phyloP scores from a whole-genome alignment of 2,329 filamentous ascomycete species.

The Colletotrichum caudatum region DNA sequence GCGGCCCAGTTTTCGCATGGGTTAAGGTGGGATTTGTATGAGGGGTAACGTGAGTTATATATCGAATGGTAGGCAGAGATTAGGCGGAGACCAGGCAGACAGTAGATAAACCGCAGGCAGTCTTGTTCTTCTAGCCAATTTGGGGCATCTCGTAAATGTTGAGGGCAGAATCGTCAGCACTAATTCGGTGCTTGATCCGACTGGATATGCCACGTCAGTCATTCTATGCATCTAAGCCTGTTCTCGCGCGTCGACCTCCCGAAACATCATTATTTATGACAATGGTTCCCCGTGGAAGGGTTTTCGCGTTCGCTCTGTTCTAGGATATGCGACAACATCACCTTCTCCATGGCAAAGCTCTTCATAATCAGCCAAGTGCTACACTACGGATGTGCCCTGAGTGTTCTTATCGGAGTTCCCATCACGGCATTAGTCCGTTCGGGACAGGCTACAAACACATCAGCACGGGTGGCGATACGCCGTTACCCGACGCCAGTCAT shows the following conservation, averaged over 20 bases:
- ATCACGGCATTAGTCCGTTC: background rate
- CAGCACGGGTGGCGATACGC: background rate
- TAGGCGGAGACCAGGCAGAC: too few relatives aligned
- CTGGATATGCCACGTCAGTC: background rate
- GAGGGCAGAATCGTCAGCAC: conserved; percentile 10
- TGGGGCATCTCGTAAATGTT: conserved; percentile 12
- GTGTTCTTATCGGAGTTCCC: background rate
- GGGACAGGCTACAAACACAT: background rate
- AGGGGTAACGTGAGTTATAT: too few relatives aligned
- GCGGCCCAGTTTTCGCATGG: too few relatives aligned
- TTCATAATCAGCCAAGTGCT: conserved; percentile 6
- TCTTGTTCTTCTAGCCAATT: background rate
- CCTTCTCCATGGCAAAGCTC: background rate
- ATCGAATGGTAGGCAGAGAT: too few relatives aligned
- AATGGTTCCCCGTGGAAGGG: accelerated
- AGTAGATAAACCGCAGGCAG: too few relatives aligned
- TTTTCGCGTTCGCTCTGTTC: background rate
- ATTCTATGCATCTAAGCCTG: background rate
- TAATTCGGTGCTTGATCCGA: background rate
- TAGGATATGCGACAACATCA: too few relatives aligned
- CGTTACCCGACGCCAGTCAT: background rate
- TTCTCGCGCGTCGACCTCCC: background rate
- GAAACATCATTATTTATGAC: background rate
- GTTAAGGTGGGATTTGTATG: too few relatives aligned
- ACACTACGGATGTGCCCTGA: conserved; percentile 26